Conservation (phyloP, 352 stramenopile genomes). For the Phytophthora fragariaefolia region DNA sequence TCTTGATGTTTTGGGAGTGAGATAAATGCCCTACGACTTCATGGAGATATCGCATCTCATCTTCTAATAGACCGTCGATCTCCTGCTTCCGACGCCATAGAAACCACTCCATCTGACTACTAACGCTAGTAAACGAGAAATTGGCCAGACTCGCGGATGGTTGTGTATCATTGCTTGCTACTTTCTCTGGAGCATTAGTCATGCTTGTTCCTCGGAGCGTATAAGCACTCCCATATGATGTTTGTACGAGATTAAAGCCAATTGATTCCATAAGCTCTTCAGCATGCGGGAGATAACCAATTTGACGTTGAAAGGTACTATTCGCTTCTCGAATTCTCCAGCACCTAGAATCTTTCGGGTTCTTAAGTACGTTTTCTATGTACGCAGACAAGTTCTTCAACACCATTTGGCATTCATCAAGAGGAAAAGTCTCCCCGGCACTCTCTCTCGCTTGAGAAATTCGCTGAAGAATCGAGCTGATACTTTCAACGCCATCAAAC, state of each 20-base stretch:
- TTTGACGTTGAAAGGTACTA: constrained; percentile 61
- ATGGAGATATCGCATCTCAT: constrained; percentile 66
- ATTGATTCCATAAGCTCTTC: constrained; percentile 70
- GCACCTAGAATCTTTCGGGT: constrained; percentile 70
- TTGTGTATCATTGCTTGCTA: not conserved
- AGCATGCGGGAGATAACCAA: constrained; percentile 58
- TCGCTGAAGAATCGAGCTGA: constrained; percentile 61
- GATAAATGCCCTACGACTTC: constrained; percentile 35
- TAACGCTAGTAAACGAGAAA: constrained; percentile 69
- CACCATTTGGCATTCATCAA: constrained; percentile 54
- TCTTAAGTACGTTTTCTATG: constrained; percentile 71
- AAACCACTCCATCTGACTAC: constrained; percentile 79
- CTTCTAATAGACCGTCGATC: constrained; percentile 61
- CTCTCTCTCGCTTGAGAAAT: constrained; percentile 39
- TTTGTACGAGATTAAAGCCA: constrained; percentile 55
- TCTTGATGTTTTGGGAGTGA: not conserved
- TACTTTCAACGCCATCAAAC: constrained; percentile 70
- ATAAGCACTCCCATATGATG: constrained; percentile 54
- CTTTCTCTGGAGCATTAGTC: not conserved
- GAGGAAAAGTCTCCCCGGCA: constrained; percentile 37
- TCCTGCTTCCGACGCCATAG: constrained; percentile 78
- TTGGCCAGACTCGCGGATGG: constrained; percentile 52
- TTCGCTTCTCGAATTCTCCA: constrained; percentile 76
- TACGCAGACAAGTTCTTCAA: constrained; percentile 48
- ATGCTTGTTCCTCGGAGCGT: constrained; percentile 54